Conservation (phyloP, 352 stramenopile genomes). For the Pythium chondricola region DNA sequence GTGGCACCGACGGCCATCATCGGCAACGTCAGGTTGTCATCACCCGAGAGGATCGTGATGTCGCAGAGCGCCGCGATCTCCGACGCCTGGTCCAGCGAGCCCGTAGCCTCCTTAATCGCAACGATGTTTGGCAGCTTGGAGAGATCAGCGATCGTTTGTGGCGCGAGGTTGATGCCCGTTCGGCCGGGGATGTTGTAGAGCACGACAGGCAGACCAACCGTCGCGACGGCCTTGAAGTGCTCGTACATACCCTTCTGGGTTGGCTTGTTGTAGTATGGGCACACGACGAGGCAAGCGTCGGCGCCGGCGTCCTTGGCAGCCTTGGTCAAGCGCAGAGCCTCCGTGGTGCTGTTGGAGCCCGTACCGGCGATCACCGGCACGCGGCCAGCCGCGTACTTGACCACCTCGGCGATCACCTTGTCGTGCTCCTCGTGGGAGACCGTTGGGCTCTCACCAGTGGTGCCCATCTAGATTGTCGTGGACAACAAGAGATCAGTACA, state of each 20-base stretch:
- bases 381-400: slow-evolving; percentile 66
- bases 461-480: slow-evolving; percentile 77
- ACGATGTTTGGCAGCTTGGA: slow-evolving; percentile 94
- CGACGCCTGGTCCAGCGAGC: slow-evolving; percentile 82
- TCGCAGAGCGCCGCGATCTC: slow-evolving; percentile 87
- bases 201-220: slow-evolving; percentile 89
- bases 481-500: not conserved
- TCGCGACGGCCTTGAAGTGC: slow-evolving; percentile 90
- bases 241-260: slow-evolving; percentile 93
- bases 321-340: slow-evolving; percentile 80
- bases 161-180: slow-evolving; percentile 93
- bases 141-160: slow-evolving; percentile 91
- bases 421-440: slow-evolving; percentile 94
- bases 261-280: slow-evolving; percentile 99
- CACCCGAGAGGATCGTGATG: slow-evolving; percentile 88
- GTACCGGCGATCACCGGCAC: slow-evolving; percentile 95
- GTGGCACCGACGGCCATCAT: slow-evolving; percentile 87
- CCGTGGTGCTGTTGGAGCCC: slow-evolving; percentile 91
- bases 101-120: slow-evolving; percentile 97
- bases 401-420: slow-evolving; percentile 89
- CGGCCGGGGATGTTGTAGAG: slow-evolving; percentile 97
- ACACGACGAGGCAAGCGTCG: slow-evolving; percentile 94
- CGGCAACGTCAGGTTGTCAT: slow-evolving; percentile 88
- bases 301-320: slow-evolving; percentile 90
- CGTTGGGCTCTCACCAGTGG: slow-evolving; percentile 95